Conservation (phyloP, 116 monocot genomes). For the Posidonia oceanica region DNA sequence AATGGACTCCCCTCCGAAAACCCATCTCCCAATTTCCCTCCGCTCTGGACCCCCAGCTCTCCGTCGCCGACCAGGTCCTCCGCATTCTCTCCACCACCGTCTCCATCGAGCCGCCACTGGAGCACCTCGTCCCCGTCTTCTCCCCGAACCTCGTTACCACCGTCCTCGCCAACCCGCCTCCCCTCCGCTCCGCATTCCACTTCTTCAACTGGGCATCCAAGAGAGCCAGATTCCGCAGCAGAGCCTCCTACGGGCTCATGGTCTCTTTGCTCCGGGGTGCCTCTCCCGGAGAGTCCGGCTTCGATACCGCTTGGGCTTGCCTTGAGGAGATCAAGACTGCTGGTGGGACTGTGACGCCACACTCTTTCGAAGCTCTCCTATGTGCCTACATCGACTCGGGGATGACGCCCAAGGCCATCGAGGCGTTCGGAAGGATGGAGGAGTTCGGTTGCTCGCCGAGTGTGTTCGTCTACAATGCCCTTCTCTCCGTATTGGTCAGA, state of each 20-base stretch:
- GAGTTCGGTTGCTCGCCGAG: conserved; percentile 47
- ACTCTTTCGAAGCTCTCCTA: conserved; percentile 42
- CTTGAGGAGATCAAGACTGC: conserved; percentile 16
- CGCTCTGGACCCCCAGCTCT: conserved; percentile 3
- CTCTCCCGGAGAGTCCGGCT: background rate
- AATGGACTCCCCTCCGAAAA: background rate
- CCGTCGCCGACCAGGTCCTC: conserved; percentile 17
- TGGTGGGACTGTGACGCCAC: conserved; percentile 3
- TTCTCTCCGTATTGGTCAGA: conserved; percentile 34
- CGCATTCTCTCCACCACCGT: conserved; percentile 28
- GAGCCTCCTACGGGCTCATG: conserved; percentile 24
- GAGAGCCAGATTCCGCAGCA: conserved; percentile 26
- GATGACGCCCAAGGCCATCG: conserved; percentile 35
- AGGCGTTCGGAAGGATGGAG: conserved; percentile 52
- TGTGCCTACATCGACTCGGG: conserved; percentile 33
- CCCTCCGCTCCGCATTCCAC: conserved; percentile 28
- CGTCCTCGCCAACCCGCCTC: conserved; percentile 26
- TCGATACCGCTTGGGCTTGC: conserved; percentile 19
- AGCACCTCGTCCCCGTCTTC: conserved; percentile 26
- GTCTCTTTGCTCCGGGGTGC: conserved; percentile 19
- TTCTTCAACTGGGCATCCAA: conserved; percentile 47
- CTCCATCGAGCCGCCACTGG: conserved; percentile 27
- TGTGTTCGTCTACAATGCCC: conserved; percentile 52
- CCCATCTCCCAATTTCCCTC: conserved; percentile 1
- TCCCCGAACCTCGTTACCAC: conserved; percentile 34